These are phyloP conservation scores for Mortierella antarctica DNA, from an alignment of 192 early-diverging fungal genomes.

Conservation along the genomic window DNA sequence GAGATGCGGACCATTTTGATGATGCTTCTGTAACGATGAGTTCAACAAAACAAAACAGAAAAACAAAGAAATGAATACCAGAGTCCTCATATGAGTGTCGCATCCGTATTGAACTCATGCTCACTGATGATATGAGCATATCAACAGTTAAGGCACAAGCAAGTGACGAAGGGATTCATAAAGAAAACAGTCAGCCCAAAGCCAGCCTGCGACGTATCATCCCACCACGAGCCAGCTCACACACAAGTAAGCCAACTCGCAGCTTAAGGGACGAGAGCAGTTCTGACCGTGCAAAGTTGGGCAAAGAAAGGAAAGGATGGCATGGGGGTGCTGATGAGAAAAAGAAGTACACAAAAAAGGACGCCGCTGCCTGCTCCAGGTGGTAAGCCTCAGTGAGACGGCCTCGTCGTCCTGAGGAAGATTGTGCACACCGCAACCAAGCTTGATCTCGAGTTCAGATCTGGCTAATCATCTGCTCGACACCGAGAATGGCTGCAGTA, in stretches of 20 bases:
- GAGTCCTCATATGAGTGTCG: conserved; percentile 59
- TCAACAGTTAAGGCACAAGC: conserved; percentile 8
- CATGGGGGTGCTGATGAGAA: conserved; percentile 19
- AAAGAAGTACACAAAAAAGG: no score
- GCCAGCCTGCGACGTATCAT: conserved; percentile 49
- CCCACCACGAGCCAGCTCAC: background rate
- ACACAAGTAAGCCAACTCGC: no score
- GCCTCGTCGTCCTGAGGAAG: background rate
- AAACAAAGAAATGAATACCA: conserved; percentile 32
- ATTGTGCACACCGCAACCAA: background rate
- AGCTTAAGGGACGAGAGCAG: conserved; percentile 23
- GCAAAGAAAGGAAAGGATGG: conserved; percentile 8
- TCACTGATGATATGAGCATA: no score
- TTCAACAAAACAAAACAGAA: conserved; percentile 12
- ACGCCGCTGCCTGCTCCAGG: no score
- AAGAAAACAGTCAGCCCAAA: conserved; percentile 46
- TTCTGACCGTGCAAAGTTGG: conserved; percentile 33
- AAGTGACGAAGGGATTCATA: conserved; percentile 45
- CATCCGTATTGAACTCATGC: conserved; percentile 5
- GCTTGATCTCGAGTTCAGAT: background rate
- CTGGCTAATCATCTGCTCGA: no score
- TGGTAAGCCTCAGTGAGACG: no score
- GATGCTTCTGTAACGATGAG: conserved; percentile 27
- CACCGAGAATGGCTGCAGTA: no score
- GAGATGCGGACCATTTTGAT: conserved; percentile 96